Percentiles rank a stretch among this genome's conserved stretches.
Conservation (phyloP, 2,329 filamentous ascomycete genomes). For the Neonectria faginata region DNA sequence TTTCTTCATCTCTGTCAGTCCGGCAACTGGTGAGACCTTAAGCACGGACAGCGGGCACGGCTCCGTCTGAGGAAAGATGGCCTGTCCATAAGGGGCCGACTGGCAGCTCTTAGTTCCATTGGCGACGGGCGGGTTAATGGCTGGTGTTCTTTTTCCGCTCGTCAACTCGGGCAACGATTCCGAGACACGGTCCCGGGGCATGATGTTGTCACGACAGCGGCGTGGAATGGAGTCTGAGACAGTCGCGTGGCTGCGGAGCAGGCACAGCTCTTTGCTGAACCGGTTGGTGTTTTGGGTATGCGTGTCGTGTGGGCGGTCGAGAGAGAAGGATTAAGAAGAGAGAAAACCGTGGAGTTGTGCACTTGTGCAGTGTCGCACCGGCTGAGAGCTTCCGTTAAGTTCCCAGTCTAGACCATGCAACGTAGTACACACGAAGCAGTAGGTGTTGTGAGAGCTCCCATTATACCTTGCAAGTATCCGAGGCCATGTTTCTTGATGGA, state of each 20-base stretch:
- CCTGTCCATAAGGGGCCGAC: slow-evolving; percentile 6
- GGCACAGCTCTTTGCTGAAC: slow-evolving; percentile 6
- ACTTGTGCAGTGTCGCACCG: background rate
- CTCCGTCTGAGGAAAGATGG: slow-evolving; percentile 8
- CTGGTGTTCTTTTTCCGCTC: slow-evolving; percentile 5
- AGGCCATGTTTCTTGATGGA: slow-evolving; percentile 4
- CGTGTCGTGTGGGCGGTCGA: background rate
- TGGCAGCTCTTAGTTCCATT: slow-evolving; percentile 5
- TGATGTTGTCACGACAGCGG: slow-evolving; percentile 8
- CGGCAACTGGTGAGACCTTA: slow-evolving; percentile 26
- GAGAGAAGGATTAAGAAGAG: background rate
- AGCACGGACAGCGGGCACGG: slow-evolving; percentile 16
- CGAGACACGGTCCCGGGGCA: slow-evolving; percentile 15
- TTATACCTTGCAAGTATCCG: background rate
- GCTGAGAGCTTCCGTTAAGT: background rate
- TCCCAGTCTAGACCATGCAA: too few relatives aligned
- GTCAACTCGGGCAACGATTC: slow-evolving; percentile 12
- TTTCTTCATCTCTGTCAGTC: slow-evolving; percentile 31
- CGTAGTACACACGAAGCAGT: too few relatives aligned
- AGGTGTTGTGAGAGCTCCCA: background rate
- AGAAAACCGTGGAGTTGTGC: background rate
- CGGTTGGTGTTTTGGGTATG: slow-evolving; percentile 16
- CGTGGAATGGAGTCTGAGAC: slow-evolving; percentile 21
- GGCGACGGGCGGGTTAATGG: slow-evolving; percentile 9
- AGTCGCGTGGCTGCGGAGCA: slow-evolving; percentile 9